Conservation (phyloP, 2,329 filamentous ascomycete genomes). For the Clathrospora elynae region DNA sequence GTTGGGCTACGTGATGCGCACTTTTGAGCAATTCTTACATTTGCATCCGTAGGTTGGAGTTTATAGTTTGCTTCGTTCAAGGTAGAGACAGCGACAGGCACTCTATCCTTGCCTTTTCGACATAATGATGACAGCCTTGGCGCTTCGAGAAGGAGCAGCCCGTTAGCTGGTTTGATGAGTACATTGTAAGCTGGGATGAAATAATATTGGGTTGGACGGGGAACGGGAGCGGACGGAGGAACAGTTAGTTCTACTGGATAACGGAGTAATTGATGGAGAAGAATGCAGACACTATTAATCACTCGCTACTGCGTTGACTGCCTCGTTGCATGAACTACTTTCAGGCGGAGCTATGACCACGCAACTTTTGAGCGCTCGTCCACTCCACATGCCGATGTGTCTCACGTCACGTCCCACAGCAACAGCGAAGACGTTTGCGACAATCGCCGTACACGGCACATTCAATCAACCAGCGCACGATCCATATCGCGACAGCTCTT, state of each 20-base stretch:
- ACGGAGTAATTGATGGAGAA: slow-evolving; percentile 23
- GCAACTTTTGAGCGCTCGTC: slow-evolving; percentile 12
- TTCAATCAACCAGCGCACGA: neutral
- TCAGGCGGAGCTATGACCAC: slow-evolving; percentile 28
- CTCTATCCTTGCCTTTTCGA: slow-evolving; percentile 28
- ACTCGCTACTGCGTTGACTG: no score
- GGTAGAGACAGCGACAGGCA: slow-evolving; percentile 13
- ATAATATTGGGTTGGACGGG: slow-evolving; percentile 14
- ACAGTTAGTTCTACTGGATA: neutral
- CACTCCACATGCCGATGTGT: slow-evolving; percentile 13
- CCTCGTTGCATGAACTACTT: neutral
- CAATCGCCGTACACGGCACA: neutral
- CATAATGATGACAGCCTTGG: slow-evolving; percentile 36
- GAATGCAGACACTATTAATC: neutral
- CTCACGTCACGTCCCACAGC: neutral
- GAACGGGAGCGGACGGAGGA: neutral
- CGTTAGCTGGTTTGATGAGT: slow-evolving; percentile 24
- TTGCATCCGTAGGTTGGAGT: slow-evolving; percentile 30
- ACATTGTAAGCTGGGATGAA: slow-evolving; percentile 17
- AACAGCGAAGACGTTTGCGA: no score
- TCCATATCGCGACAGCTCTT: neutral
- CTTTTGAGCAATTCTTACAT: slow-evolving; percentile 35
- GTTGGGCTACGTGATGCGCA: slow-evolving; percentile 24
- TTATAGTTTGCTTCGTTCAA: slow-evolving; percentile 23
- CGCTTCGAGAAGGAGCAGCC: slow-evolving; percentile 14